Percentiles rank a stretch among this genome's conserved stretches.
Conservation (phyloP, 495 filamentous ascomycete genomes). For the Talaromyces trachyspermus region DNA sequence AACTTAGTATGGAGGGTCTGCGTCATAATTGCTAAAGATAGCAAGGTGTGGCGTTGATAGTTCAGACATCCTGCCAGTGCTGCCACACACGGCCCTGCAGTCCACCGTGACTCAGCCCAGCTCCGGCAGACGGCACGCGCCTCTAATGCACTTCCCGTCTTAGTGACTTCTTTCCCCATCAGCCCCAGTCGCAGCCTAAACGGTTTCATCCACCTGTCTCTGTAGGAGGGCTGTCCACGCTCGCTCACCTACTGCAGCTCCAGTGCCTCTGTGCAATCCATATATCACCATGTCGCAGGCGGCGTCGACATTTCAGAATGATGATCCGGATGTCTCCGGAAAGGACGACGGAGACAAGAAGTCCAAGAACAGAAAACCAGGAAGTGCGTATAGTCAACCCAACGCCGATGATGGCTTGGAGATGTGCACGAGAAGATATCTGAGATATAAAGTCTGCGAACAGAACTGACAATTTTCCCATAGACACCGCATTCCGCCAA, state of each 20-base stretch:
- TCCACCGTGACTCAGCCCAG: background rate
- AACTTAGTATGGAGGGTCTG: too few species aligned
- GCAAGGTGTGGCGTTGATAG: too few species aligned
- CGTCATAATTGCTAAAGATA: too few species aligned
- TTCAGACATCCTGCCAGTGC: too few species aligned
- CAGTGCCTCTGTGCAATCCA: background rate
- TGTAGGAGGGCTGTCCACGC: too few species aligned
- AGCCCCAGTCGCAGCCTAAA: too few species aligned
- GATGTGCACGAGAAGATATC: background rate
- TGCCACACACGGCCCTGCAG: too few species aligned
- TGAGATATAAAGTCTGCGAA: background rate
- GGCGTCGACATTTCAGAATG: conserved; percentile 39
- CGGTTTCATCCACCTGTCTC: too few species aligned
- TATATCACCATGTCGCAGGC: conserved; percentile 41
- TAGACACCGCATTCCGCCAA: conserved; percentile 88
- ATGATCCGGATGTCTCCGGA: conserved; percentile 37
- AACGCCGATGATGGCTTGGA: background rate
- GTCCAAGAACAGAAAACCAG: conserved; percentile 76
- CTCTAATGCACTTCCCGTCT: background rate
- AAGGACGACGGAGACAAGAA: conserved; percentile 56
- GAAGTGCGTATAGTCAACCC: conserved; percentile 50
- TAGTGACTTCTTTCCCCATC: too few species aligned
- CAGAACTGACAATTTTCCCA: conserved; percentile 2
- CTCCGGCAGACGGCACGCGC: background rate
- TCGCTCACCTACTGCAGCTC: background rate